Evolutionary conservation across 306 rosid genomes (phyloP).

Genomic region (Corylus heterophylla): DNA sequence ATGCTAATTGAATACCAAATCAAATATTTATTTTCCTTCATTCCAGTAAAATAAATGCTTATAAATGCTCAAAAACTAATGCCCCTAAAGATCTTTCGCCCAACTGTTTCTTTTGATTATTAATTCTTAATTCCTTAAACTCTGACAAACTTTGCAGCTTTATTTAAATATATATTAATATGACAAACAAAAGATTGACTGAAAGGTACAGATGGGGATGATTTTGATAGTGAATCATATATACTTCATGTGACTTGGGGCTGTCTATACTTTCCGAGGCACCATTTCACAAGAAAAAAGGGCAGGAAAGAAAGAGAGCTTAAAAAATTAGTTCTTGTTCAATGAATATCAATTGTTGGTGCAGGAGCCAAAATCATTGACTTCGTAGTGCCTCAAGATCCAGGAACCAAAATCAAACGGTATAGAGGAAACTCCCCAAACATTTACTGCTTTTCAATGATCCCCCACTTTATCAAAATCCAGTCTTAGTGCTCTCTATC

Average conservation of each 20-base stretch:
- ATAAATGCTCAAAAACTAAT: not conserved
- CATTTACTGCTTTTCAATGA: not conserved
- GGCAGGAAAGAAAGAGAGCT: not conserved
- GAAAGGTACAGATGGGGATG: constrained; percentile 11
- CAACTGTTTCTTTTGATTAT: constrained; percentile 5
- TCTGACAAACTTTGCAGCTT: constrained; percentile 15
- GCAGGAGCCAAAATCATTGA: too few relatives aligned
- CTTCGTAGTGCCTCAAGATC: not conserved
- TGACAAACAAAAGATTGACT: constrained; percentile 7
- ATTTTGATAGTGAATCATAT: constrained; percentile 12
- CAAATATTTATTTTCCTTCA: not conserved
- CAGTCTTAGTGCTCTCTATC: constrained; percentile 44
- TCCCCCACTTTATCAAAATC: not conserved
- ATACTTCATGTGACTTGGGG: constrained; percentile 28
- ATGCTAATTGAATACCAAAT: too few relatives aligned
- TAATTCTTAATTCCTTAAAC: not conserved
- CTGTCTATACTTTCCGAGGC: constrained; percentile 63
- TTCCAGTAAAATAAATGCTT: not conserved
- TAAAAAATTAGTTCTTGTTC: not conserved
- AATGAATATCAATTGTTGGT: not conserved
- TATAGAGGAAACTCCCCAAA: not conserved
- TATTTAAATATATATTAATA: constrained; percentile 22
- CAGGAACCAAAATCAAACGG: not conserved
- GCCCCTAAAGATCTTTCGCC: not conserved
- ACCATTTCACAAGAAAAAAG: constrained; percentile 29